These are phyloP conservation scores for Podospora sp. DNA, from an alignment of 495 filamentous ascomycete species.

Conservation along the genomic window DNA sequence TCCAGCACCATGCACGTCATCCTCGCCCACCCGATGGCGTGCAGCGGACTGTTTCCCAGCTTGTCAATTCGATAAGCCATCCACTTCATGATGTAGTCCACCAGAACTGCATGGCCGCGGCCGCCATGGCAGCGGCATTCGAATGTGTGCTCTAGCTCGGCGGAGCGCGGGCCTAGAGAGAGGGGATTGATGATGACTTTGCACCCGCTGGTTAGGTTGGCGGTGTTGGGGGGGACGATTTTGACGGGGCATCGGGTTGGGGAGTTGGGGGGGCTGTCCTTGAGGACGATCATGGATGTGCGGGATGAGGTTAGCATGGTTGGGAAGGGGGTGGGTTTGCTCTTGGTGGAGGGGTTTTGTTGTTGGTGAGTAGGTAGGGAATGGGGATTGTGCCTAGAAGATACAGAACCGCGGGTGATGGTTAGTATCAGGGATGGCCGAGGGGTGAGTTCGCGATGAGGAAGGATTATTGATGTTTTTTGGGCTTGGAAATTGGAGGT, in stretches of 20 bases:
- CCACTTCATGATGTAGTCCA: conserved; percentile 13
- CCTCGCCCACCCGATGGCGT: conserved; percentile 13
- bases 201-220: background rate
- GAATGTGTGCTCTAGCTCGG: background rate
- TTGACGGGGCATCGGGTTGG: background rate
- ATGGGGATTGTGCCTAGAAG: too few species aligned
- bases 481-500: background rate
- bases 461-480: background rate
- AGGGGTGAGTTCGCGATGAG: too few species aligned
- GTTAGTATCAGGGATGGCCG: too few species aligned
- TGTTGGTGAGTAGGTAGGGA: too few species aligned
- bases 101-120: background rate
- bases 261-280: background rate
- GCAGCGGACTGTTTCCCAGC: conserved; percentile 6
- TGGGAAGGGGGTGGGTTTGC: too few species aligned
- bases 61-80: conserved; percentile 12
- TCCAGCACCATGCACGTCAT: background rate
- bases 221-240: background rate
- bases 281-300: background rate
- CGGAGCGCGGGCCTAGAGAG: background rate
- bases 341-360: too few species aligned
- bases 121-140: background rate
- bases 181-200: background rate
- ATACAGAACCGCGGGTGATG: too few species aligned
- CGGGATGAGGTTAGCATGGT: too few species aligned